Evolutionary conservation across 1,284 basidiomycete genomes (phyloP), one percentile per base, ranked within the genome.

Genomic region (Cystobasidiaceae sp.): DNA sequence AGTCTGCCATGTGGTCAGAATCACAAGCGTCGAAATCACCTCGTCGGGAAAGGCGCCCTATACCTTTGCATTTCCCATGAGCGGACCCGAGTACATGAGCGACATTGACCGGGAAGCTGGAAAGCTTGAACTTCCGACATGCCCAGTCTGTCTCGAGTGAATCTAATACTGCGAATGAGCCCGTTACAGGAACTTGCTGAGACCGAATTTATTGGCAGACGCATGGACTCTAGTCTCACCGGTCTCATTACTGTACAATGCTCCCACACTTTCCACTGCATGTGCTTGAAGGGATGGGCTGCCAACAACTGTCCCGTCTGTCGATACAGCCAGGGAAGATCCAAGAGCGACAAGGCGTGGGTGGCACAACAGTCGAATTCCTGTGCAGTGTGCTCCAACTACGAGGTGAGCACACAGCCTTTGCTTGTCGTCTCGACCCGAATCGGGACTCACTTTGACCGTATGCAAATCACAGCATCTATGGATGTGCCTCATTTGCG

Each of bases 401-500:
- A 32, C 54, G 60, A 43, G 60, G 51, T 61, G 62, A 19, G 65
- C 74, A 7, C 1, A 15, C 17, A 17, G 7, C 2, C 17, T 6
- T 87, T 86, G 2, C 86, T 84, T 0, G 85, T 86, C n/a, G n/a
- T n/a, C n/a, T n/a, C n/a, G n/a, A 0, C 28, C 23, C 4, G n/a
- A 33, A n/a, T 15, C 5, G 15, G 21, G 27, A 19, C 30, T 23
- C 7, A 4, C 11, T 13, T 19, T 9, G 3, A 33, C 2, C 32
- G 2, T n/a, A n/a, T n/a, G n/a, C n/a, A n/a, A n/a, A n/a, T n/a
- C n/a, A n/a, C n/a, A 62, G 61, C 91, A 92, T 74, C 84, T 94
- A 44, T 96, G 93, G 93, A 93, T 96, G 66, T 97, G 93, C 75
- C 85, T 96, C 48, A 89, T 97, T 45, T 97, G 93, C 71, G 93